These are phyloP conservation scores for Leccinum subspadiceum DNA, from an alignment of 1,284 basidiomycete species.

Conservation along the genomic window DNA sequence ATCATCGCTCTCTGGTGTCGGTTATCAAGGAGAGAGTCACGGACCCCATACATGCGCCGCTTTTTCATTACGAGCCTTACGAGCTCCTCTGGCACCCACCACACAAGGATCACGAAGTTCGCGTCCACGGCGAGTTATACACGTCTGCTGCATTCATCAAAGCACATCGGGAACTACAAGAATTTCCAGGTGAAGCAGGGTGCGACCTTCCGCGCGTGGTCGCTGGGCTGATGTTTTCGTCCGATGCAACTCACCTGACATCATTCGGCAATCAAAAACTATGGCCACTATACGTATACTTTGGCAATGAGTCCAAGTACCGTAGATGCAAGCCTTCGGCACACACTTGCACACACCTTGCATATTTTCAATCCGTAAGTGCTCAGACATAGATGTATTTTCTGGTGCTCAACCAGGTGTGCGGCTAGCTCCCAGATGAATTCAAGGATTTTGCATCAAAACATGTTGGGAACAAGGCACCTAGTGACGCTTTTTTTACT, in stretches of 20 bases:
- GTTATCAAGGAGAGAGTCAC: not conserved
- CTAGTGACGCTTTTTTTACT: too few relatives aligned
- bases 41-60: not conserved
- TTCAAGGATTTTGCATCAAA: not conserved
- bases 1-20: not conserved
- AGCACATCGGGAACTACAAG: not conserved
- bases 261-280: too few relatives aligned
- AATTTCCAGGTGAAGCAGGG: not conserved
- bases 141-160: not conserved
- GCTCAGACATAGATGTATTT: not conserved
- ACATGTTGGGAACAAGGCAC: not conserved
- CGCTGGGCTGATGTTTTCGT: too few relatives aligned
- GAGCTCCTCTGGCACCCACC: not conserved
- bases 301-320: not conserved
- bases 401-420: too few relatives aligned
- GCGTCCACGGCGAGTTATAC: not conserved
- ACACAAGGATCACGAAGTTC: not conserved
- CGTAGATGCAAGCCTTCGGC: not conserved
- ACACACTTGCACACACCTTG: not conserved
- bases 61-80: not conserved
- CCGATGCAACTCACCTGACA: too few relatives aligned
- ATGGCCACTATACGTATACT: too few relatives aligned
- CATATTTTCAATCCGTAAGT: not conserved
- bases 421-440: not conserved
- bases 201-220: too few relatives aligned